Evolutionary conservation across 1,284 basidiomycete species (phyloP).

Genomic region (Ceratobasidium sp.): DNA sequence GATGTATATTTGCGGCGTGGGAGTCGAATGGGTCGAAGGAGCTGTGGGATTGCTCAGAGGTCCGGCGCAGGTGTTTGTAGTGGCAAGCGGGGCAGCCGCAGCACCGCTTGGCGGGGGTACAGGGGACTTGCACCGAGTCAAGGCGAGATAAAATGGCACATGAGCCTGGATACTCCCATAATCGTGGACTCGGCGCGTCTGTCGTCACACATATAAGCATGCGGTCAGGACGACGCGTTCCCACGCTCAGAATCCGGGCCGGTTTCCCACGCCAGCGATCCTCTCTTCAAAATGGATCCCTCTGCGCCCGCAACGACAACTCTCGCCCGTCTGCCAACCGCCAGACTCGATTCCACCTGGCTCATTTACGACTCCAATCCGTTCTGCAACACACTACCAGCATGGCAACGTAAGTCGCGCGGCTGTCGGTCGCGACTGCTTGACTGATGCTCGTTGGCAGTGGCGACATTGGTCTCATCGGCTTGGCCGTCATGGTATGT

Average conservation of each 20-base stretch:
- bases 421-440: neutral
- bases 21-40: neutral
- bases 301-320: neutral
- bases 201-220: slow-evolving; percentile 6
- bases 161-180: slow-evolving; percentile 4
- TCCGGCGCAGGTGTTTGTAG: neutral
- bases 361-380: slow-evolving; percentile 28
- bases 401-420: slow-evolving; percentile 32
- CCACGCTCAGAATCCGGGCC: slow-evolving; percentile 33
- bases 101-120: slow-evolving; percentile 16
- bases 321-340: slow-evolving; percentile 29
- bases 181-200: slow-evolving; percentile 3
- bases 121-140: slow-evolving; percentile 3
- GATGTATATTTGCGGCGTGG: slow-evolving; percentile 25
- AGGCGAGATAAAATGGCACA: slow-evolving; percentile 28
- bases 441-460: slow-evolving; percentile 57
- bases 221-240: slow-evolving; percentile 8
- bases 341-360: slow-evolving; percentile 14
- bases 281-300: slow-evolving; percentile 37
- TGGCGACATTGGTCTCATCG: slow-evolving; percentile 93
- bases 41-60: slow-evolving; percentile 13
- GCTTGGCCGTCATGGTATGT: slow-evolving; percentile 94
- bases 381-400: slow-evolving; percentile 32
- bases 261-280: slow-evolving; percentile 20
- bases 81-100: neutral